Conservation (phyloP, 2,329 filamentous ascomycete species). For the Aspergillus clavatus region DNA sequence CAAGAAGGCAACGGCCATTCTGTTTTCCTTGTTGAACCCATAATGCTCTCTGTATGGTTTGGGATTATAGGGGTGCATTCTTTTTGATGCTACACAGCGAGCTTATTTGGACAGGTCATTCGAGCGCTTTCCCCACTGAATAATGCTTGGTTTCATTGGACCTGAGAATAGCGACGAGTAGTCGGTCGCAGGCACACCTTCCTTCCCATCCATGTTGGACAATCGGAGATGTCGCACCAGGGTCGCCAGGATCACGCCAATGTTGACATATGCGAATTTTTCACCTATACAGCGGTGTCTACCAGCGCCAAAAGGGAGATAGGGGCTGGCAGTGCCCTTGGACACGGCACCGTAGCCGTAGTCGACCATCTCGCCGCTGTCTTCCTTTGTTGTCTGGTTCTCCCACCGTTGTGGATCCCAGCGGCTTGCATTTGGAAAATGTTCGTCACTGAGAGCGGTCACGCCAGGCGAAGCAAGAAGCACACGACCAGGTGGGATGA, state of each 20-base stretch:
- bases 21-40: no score
- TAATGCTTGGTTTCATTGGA: neutral
- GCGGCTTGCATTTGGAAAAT: constrained; percentile 55
- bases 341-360: constrained; percentile 58
- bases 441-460: constrained; percentile 49
- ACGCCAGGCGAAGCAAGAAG: constrained; percentile 80
- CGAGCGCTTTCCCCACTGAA: neutral
- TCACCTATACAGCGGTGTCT: constrained; percentile 71
- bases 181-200: constrained; percentile 59
- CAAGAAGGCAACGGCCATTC: no score
- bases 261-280: constrained; percentile 68
- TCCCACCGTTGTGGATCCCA: constrained; percentile 64
- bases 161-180: constrained; percentile 41
- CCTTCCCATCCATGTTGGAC: constrained; percentile 51
- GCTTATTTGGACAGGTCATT: neutral
- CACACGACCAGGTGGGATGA: constrained; percentile 71
- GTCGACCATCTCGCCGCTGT: constrained; percentile 54
- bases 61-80: no score
- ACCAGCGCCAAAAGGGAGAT: constrained; percentile 68
- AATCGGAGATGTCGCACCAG: constrained; percentile 60
- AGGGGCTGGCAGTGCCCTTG: constrained; percentile 58
- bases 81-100: neutral
- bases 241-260: constrained; percentile 60
- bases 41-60: no score
- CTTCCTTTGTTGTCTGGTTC: constrained; percentile 30